These are phyloP conservation scores for Yamadazyma sp. DNA, from an alignment of 1,139 yeast genomes.

Conservation along the genomic window DNA sequence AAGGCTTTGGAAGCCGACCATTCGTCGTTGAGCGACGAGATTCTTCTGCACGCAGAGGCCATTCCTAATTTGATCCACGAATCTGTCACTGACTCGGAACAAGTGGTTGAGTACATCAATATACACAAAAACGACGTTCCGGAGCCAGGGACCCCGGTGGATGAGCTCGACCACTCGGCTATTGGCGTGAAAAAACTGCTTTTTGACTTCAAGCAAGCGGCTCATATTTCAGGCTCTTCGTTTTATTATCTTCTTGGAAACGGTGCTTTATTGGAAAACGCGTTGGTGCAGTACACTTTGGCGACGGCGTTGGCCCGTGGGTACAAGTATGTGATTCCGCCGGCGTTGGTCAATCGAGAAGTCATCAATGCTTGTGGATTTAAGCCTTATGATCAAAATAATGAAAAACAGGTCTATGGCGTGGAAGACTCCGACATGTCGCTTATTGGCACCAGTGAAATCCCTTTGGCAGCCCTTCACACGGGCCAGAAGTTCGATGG, in stretches of 20 bases:
- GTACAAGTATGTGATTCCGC: constrained; percentile 74
- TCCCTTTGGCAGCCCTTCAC: constrained; percentile 79
- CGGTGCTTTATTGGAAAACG: constrained; percentile 89
- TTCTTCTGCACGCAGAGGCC: constrained; percentile 45
- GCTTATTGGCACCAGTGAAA: constrained; percentile 93
- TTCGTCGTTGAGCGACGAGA: constrained; percentile 23
- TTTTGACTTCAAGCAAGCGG: constrained; percentile 69
- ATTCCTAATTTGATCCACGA: constrained; percentile 71
- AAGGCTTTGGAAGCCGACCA: constrained; percentile 33
- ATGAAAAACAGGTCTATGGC: constrained; percentile 82
- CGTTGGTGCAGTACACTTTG: constrained; percentile 77
- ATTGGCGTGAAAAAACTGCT: constrained; percentile 64
- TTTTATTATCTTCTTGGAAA: constrained; percentile 87
- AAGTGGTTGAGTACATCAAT: constrained; percentile 48
- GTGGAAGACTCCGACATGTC: constrained; percentile 56
- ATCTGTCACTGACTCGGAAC: constrained; percentile 46
- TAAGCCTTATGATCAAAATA: constrained; percentile 86
- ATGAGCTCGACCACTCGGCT: constrained; percentile 56
- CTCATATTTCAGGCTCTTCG: constrained; percentile 79
- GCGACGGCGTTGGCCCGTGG: constrained; percentile 65
- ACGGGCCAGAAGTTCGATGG: constrained; percentile 26
- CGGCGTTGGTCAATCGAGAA: constrained; percentile 79
- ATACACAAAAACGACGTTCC: constrained; percentile 16
- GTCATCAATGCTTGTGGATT: constrained; percentile 90
- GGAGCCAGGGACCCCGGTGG: constrained; percentile 17